Evolutionary conservation across 441 rosid genomes (phyloP), one percentile per base, ranked within the genome.

Genomic region (Erysimum cheiri): DNA sequence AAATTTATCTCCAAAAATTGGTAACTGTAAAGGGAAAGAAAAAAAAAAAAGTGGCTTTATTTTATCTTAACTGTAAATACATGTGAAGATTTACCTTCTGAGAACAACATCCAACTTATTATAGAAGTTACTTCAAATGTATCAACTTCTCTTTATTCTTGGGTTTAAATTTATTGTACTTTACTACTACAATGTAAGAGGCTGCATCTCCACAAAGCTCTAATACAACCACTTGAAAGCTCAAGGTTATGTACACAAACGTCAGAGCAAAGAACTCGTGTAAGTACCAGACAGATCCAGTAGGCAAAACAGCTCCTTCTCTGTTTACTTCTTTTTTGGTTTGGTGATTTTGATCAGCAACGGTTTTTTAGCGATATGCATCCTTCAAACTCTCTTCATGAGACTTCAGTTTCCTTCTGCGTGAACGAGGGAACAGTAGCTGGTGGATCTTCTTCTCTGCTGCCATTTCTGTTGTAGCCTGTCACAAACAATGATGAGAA

Each of bases 371-470:
- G 3, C 79, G 77, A 8, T 70, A 70, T 1, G 60, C 71, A 31
- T 83, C 81, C 50, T 77, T 71, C 43, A 77, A 67, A 14, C 80
- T 72, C 52, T 89, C 86, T 2, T 76, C 80, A 26, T 80, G 83
- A 53, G 81, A 75, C 73, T 78, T 81, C 17, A 86, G 37, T 77
- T 89, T 93, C 88, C 93, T 93, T 54, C 96, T 70, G 48, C 82
- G 88, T 28, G 98, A 83, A 29, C 91, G 81, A 1, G 96, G 97
- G 82, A 89, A 88, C 48, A 89, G 24, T 13, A 93, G 83, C 75
- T 86, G 93, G 47, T 79, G 88, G 57, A 91, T 89, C 84, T 91
- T 95, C 82, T 89, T 93, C 71, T 88, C 96, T 22, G 98, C 98
- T 50, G 89, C 89, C 62, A 76, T 67, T 74, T 85, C 89, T 7